These are phyloP conservation scores for Barnettozyma hawaiiensis DNA, from an alignment of 1,139 yeast species.

Conservation along the genomic window DNA sequence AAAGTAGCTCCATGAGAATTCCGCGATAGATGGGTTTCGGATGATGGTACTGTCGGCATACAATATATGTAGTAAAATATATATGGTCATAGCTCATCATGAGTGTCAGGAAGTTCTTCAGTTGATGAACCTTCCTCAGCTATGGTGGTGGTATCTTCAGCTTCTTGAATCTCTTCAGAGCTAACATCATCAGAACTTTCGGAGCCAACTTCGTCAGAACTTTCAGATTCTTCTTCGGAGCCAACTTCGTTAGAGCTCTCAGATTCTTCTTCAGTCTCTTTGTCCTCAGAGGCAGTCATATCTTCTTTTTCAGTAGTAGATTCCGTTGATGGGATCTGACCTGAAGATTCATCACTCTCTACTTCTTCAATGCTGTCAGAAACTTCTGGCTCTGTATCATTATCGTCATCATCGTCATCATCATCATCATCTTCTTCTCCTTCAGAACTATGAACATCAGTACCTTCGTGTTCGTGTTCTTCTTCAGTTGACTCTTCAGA, in stretches of 20 bases:
- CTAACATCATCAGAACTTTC: conserved; percentile 8
- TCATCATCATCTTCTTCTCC: too few species aligned
- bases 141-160: not conserved
- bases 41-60: too few species aligned
- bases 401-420: too few species aligned
- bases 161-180: conserved; percentile 2
- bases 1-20: too few species aligned
- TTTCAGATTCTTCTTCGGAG: conserved; percentile 2
- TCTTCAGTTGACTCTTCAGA: conserved; percentile 1
- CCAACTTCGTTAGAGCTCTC: conserved; percentile 3
- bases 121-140: not conserved
- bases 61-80: too few species aligned
- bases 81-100: conserved; percentile 12
- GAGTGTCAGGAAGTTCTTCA: not conserved
- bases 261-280: not conserved
- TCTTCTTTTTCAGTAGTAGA: not conserved
- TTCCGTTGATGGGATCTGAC: not conserved
- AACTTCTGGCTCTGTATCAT: not conserved
- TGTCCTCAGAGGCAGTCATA: not conserved
- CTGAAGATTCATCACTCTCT: not conserved
- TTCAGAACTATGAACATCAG: not conserved
- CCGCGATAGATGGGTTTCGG: too few species aligned
- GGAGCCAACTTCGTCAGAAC: conserved; percentile 4
- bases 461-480: not conserved
- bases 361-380: not conserved